Evolutionary conservation across 2,329 filamentous ascomycete species (phyloP).

Genomic region (Fusarium sublunatum): DNA sequence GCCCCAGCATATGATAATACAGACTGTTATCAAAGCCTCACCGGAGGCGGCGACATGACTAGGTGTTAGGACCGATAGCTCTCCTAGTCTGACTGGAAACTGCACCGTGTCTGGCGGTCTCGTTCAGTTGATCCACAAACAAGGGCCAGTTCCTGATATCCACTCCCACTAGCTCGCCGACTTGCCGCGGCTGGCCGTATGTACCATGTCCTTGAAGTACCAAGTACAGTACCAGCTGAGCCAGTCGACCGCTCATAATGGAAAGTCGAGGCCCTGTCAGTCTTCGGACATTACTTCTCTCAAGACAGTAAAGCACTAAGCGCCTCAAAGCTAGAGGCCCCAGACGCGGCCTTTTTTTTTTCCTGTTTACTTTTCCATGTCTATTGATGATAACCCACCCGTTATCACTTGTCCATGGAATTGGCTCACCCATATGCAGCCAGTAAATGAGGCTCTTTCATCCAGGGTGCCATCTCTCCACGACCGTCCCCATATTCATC

Average conservation of each 20-base stretch:
- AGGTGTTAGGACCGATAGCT: constrained; percentile 39
- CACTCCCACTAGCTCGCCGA: constrained; percentile 41
- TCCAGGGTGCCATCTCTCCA: constrained; percentile 15
- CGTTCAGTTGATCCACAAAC: constrained; percentile 27
- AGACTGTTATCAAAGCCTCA: constrained; percentile 30
- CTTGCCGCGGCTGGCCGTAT: constrained; percentile 45
- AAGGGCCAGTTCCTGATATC: constrained; percentile 34
- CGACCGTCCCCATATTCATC: constrained; percentile 14
- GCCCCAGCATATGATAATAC: constrained; percentile 10
- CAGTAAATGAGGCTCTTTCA: constrained; percentile 43
- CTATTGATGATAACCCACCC: constrained; percentile 41
- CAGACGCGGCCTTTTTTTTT: constrained; percentile 43
- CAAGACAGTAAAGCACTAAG: constrained; percentile 27
- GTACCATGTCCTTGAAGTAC: constrained; percentile 24
- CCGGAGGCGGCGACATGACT: constrained; percentile 33
- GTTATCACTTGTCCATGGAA: constrained; percentile 42
- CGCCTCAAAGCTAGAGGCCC: constrained; percentile 32
- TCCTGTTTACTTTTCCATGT: constrained; percentile 46
- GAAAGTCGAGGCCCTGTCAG: constrained; percentile 39
- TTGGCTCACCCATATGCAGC: constrained; percentile 28
- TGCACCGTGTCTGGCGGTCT: constrained; percentile 23
- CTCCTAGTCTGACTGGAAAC: constrained; percentile 22
- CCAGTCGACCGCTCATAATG: constrained; percentile 16
- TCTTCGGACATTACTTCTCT: constrained; percentile 44
- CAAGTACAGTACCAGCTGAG: constrained; percentile 23